Conservation (phyloP, 2,329 filamentous ascomycete species). For the Stromatinia cepivora region DNA sequence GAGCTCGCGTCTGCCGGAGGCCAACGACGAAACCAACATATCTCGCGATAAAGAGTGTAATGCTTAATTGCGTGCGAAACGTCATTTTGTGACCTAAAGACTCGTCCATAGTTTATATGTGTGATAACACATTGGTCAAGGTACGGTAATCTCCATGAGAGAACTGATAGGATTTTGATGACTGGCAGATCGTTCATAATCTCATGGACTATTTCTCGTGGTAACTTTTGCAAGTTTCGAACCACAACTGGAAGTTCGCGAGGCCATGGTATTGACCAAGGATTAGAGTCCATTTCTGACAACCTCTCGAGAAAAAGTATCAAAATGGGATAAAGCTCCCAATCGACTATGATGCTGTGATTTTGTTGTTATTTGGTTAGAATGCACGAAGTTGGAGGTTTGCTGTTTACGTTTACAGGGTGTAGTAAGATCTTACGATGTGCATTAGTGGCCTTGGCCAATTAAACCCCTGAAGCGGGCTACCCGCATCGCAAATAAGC, state of each 20-base stretch:
- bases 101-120: background rate
- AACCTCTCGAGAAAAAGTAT: background rate
- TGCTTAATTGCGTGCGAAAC: background rate
- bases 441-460: background rate
- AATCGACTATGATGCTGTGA: background rate
- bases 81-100: background rate
- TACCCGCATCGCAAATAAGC: background rate
- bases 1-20: background rate
- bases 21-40: background rate
- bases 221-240: slow-evolving; percentile 20
- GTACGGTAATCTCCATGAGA: slow-evolving; percentile 11
- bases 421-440: background rate
- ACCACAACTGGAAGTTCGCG: slow-evolving; percentile 19
- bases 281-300: background rate
- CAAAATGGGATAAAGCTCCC: background rate
- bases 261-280: slow-evolving; percentile 11
- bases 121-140: slow-evolving; percentile 13
- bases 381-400: background rate
- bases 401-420: background rate
- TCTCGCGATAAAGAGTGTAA: slow-evolving; percentile 13
- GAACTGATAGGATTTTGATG: slow-evolving; percentile 24
- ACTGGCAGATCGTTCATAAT: slow-evolving; percentile 25
- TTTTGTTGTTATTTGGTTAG: background rate
- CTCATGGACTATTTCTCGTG: slow-evolving; percentile 27
- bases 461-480: background rate